Percentiles rank a stretch among this genome's conserved stretches.
These are phyloP conservation scores for Catenaria anguillulae DNA, from an alignment of 371 early-diverging fungal genomes.

Conservation along the genomic window DNA sequence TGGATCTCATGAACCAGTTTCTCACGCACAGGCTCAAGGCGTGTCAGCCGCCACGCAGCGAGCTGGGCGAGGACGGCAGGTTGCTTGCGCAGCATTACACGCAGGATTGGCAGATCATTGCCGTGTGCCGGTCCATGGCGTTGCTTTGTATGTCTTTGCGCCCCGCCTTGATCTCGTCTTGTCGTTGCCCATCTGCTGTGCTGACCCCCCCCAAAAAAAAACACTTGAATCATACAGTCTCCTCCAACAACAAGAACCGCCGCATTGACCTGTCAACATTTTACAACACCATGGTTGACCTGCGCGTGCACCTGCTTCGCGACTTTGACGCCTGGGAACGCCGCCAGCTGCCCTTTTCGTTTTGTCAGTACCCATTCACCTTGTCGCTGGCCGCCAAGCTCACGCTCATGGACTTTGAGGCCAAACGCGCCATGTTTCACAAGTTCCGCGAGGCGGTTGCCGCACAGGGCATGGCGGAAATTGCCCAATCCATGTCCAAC, in stretches of 20 bases:
- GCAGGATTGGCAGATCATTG: constrained; percentile 65
- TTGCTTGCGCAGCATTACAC: constrained; percentile 25
- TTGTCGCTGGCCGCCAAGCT: constrained; percentile 71
- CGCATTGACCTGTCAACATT: constrained; percentile 55
- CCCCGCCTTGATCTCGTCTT: no score
- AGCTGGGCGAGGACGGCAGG: background rate
- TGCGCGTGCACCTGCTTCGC: constrained; percentile 53
- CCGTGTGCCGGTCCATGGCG: constrained; percentile 81
- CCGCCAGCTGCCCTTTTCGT: constrained; percentile 60
- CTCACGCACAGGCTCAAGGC: constrained; percentile 32
- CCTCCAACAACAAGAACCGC: constrained; percentile 41
- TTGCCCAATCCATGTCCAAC: background rate
- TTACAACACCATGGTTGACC: constrained; percentile 69
- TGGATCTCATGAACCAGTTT: constrained; percentile 63
- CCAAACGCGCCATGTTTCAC: constrained; percentile 68
- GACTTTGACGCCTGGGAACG: constrained; percentile 80
- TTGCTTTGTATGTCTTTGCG: constrained; percentile 42
- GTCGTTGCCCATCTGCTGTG: no score
- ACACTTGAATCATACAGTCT: constrained; percentile 30
- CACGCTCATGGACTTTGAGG: constrained; percentile 73
- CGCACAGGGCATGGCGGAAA: constrained; percentile 13
- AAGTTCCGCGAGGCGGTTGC: constrained; percentile 34
- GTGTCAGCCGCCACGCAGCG: background rate
- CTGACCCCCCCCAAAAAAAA: no score
- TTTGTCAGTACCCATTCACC: constrained; percentile 82